Conservation (phyloP, 805 yeast species). For the Cyberlindnera meyerae region DNA sequence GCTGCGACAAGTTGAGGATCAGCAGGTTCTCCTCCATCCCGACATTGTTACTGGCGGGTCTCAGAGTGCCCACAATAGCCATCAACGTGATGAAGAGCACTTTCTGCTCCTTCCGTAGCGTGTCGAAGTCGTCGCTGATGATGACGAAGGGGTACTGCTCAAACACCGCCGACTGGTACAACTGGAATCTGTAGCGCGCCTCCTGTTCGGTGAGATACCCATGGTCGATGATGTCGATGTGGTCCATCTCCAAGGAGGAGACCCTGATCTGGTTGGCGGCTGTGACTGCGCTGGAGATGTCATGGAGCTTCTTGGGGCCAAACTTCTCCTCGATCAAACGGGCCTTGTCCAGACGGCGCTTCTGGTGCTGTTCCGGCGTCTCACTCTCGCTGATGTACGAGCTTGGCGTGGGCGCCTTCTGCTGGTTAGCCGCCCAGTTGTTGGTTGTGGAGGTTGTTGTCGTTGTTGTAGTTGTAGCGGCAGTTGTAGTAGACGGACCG, state of each 20-base stretch:
- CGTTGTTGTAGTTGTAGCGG: too few relatives aligned
- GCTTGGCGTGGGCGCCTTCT: conserved; percentile 1
- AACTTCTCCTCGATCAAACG: conserved; percentile 39
- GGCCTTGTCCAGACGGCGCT: conserved; percentile 26
- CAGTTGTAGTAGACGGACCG: neutral
- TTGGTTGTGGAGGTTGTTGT: too few relatives aligned
- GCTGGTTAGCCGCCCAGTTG: neutral
- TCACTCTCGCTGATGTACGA: conserved; percentile 10
- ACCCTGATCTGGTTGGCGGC: conserved; percentile 35
- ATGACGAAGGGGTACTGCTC: conserved; percentile 53
- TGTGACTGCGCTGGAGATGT: conserved; percentile 43
- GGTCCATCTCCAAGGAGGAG: conserved; percentile 12
- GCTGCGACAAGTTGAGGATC: conserved; percentile 50
- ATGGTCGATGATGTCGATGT: conserved; percentile 46
- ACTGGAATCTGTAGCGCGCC: conserved; percentile 47
- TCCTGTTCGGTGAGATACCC: conserved; percentile 58
- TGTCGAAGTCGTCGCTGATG: conserved; percentile 41
- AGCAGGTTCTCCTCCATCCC: conserved; percentile 37
- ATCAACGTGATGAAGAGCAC: conserved; percentile 59
- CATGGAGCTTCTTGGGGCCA: conserved; percentile 36
- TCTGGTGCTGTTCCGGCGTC: conserved; percentile 15
- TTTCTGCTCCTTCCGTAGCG: conserved; percentile 49
- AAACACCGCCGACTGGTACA: conserved; percentile 46
- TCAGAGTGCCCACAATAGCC: conserved; percentile 50
- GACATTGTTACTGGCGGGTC: conserved; percentile 19